These are phyloP conservation scores for Pseudodiploospora longispora DNA, from an alignment of 2,329 filamentous ascomycete species.

Conservation along the genomic window DNA sequence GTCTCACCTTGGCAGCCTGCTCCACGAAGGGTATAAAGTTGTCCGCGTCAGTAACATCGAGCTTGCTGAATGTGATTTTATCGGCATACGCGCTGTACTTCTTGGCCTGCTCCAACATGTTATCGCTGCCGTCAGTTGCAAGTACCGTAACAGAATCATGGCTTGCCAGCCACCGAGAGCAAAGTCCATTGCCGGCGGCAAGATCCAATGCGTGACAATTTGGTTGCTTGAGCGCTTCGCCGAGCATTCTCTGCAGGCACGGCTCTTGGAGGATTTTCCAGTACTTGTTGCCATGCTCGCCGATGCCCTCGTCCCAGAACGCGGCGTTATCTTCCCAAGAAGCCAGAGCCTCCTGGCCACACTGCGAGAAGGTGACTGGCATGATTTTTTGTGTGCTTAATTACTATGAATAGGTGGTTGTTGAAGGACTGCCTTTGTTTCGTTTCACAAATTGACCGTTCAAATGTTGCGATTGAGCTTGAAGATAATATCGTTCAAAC, in stretches of 20 bases:
- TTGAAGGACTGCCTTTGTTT: too few species aligned
- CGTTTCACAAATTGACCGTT: not conserved
- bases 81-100: constrained; percentile 1
- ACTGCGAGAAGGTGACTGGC: not conserved
- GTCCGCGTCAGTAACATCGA: constrained; percentile 30
- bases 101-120: constrained; percentile 32
- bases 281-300: constrained; percentile 34
- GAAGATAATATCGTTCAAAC: too few species aligned
- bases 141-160: constrained; percentile 27
- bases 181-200: constrained; percentile 42
- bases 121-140: constrained; percentile 35
- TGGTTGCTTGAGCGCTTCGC: constrained; percentile 9
- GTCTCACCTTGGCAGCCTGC: constrained; percentile 7
- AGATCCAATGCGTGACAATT: constrained; percentile 34
- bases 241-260: constrained; percentile 27
- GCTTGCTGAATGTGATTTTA: constrained; percentile 21
- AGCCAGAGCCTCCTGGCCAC: constrained; percentile 18
- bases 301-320: constrained; percentile 34
- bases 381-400: too few species aligned
- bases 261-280: constrained; percentile 35
- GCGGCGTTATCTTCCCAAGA: constrained; percentile 34
- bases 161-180: constrained; percentile 34
- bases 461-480: not conserved
- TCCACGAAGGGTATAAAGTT: constrained; percentile 6
- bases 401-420: too few species aligned